Percentiles rank a stretch among this genome's conserved stretches.
These are phyloP conservation scores for Magnaporthiopsis rhizophila DNA, from an alignment of 2,329 filamentous ascomycete species.

Conservation along the genomic window DNA sequence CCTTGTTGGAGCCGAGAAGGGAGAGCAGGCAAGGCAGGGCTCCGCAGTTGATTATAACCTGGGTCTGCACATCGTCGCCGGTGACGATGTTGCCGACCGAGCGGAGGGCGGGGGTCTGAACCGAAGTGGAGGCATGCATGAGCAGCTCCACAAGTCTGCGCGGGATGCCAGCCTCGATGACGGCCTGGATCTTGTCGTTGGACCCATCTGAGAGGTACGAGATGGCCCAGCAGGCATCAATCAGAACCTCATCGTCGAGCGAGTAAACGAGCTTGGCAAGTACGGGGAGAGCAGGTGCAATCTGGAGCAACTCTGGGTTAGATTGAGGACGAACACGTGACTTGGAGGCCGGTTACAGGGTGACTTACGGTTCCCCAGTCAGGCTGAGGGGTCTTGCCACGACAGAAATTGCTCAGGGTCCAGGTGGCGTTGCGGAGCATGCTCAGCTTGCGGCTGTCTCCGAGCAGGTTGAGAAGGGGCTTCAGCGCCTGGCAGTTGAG, in stretches of 20 bases:
- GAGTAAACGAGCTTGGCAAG: constrained; percentile 97
- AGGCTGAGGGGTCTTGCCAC: constrained; percentile 97
- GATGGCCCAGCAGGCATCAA: constrained; percentile 99
- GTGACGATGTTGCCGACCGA: constrained; percentile 99
- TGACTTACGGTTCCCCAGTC: constrained; percentile 87
- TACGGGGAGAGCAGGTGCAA: constrained; percentile 87
- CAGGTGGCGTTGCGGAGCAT: constrained; percentile 98
- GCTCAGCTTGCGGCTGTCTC: constrained; percentile 96
- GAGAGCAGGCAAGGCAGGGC: constrained; percentile 87
- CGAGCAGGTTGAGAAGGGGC: constrained; percentile 80
- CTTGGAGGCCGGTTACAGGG: constrained; percentile 1
- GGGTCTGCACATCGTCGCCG: constrained; percentile 95
- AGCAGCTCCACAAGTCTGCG: constrained; percentile 92
- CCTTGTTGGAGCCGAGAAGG: constrained; percentile 92
- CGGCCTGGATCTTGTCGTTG: constrained; percentile 98
- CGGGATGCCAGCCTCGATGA: constrained; percentile 96
- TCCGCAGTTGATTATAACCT: constrained; percentile 98
- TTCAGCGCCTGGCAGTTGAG: constrained; percentile 84
- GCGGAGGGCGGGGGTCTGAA: constrained; percentile 92
- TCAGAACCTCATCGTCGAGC: constrained; percentile 93
- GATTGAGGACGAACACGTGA: constrained; percentile 6
- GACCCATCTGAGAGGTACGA: constrained; percentile 96
- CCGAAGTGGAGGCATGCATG: constrained; percentile 96
- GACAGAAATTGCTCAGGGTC: constrained; percentile 99
- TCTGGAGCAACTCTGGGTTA: constrained; percentile 45